Base-by-base conservation (phyloP, 139 green algal genomes). In the Desmodesmus armatus region DNA sequence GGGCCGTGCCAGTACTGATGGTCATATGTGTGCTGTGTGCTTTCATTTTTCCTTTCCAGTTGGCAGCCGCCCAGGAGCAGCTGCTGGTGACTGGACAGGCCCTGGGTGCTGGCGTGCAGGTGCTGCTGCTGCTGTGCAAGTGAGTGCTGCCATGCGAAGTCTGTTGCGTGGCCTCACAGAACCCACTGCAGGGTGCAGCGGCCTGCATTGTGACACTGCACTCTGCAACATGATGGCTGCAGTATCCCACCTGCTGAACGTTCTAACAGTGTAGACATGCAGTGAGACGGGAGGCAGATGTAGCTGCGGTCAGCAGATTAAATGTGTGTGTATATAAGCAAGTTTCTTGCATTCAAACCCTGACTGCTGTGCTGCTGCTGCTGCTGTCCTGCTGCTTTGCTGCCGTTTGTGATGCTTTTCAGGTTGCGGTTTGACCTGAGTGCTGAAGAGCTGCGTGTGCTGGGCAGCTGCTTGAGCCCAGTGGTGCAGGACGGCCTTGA, bases 101-200 rank as follows among this genome's bases (percentile, higher is more conserved):
- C 25, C 87, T 96, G n/a, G 69, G 82, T 0, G 77, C 73, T 17
- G 89, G 70, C 4, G 77, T 89, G 41, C 90, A 91, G 82, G 85
- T 95, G 49, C 69, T 95, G 70, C 82, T 95, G 70, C 85, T 89
- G 71, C 90, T 96, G 29, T 81, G 44, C 27, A 65, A 29, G 75
- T 82, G 51, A 62, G 73, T 44, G 4, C n/a, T 72, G 27, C 53
- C 19, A 23, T 37, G n/a, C 63, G 33, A 27, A 72, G 63, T 21
- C 23, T 41, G 23, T 40, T 72, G 23, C 29, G 63, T 21, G 25
- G 9, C 29, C 9, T 13, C 9, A 13, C 25, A 72, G 9, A 13
- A 9, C 25, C 33, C 63, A 9, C 27, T 21, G 63, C 63, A 72
- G 9, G 13, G 63, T 40, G 27, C 63, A 72, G 27, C 63, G 33